phyloP scores from a whole-genome alignment of 495 filamentous ascomycete genomes.

The Rhypophila decipiens region DNA sequence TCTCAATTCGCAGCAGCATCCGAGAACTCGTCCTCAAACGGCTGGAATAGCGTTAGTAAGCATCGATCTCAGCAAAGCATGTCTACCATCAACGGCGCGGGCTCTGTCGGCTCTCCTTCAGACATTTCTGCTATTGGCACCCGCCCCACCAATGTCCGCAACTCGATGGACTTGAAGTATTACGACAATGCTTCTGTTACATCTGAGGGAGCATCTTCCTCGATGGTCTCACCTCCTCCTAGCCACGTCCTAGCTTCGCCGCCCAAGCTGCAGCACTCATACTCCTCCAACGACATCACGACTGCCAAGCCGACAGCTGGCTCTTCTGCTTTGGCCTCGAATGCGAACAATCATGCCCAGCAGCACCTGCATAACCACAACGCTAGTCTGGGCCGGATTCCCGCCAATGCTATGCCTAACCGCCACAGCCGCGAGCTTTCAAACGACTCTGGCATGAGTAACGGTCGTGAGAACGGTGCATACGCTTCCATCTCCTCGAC shows the following conservation, averaged over 20 bases:
- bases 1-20: constrained; percentile 63
- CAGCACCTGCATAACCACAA: constrained; percentile 80
- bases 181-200: constrained; percentile 19
- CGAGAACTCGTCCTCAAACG: constrained; percentile 45
- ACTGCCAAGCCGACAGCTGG: constrained; percentile 58
- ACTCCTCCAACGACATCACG: constrained; percentile 85
- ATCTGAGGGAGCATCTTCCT: constrained; percentile 14
- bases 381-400: constrained; percentile 71
- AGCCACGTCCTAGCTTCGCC: constrained; percentile 44
- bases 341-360: constrained; percentile 63
- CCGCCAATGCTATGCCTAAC: constrained; percentile 50
- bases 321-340: constrained; percentile 22
- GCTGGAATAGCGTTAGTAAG: constrained; percentile 61
- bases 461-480: constrained; percentile 43
- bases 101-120: constrained; percentile 23
- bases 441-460: constrained; percentile 30
- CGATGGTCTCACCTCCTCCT: constrained; percentile 30
- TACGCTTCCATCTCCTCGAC: constrained; percentile 54
- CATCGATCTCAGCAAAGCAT: constrained; percentile 82
- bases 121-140: constrained; percentile 36
- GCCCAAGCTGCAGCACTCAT: constrained; percentile 76
- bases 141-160: constrained; percentile 42
- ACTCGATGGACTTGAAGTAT: constrained; percentile 44
- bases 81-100: constrained; percentile 51
- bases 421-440: constrained; percentile 65